Evolutionary conservation across 1,284 basidiomycete genomes (phyloP).

Genomic region (Rhodotorula sp.): DNA sequence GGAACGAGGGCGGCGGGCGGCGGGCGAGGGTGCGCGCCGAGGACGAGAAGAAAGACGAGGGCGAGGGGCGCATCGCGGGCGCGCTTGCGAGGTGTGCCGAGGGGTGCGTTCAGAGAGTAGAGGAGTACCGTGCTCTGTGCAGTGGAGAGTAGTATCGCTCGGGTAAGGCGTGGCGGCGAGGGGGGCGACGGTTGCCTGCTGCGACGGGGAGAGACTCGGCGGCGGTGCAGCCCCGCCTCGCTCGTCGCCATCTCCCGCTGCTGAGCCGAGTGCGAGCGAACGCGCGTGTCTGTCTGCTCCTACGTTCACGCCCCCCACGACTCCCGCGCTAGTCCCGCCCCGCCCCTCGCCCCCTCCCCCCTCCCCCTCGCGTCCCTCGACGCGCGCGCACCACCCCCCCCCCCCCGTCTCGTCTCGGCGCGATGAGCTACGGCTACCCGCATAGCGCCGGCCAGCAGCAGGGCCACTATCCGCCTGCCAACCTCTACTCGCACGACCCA

Average conservation of each 20-base stretch:
- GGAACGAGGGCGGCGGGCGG: constrained; percentile 3
- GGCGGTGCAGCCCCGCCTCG: background rate
- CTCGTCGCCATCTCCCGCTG: background rate
- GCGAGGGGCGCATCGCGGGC: constrained; percentile 11
- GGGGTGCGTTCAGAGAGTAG: background rate
- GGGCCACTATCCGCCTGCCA: constrained; percentile 4
- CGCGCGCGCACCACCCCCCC: background rate
- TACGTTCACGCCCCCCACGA: background rate
- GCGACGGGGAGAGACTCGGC: background rate
- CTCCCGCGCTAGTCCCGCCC: background rate
- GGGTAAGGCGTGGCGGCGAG: background rate
- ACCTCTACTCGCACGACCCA: constrained; percentile 14
- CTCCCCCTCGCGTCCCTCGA: background rate
- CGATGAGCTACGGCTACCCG: background rate
- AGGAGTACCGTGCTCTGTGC: background rate
- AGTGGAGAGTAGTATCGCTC: no score
- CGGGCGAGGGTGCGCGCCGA: background rate
- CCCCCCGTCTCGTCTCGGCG: background rate
- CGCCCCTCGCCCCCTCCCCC: no score
- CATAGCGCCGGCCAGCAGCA: background rate
- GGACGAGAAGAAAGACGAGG: background rate
- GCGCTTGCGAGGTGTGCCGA: background rate
- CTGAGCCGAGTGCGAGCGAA: no score
- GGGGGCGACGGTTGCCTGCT: background rate
- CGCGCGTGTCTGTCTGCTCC: no score